Evolutionary conservation across 257 asterid species (phyloP).

Genomic region (Haberlea rhodopensis): DNA sequence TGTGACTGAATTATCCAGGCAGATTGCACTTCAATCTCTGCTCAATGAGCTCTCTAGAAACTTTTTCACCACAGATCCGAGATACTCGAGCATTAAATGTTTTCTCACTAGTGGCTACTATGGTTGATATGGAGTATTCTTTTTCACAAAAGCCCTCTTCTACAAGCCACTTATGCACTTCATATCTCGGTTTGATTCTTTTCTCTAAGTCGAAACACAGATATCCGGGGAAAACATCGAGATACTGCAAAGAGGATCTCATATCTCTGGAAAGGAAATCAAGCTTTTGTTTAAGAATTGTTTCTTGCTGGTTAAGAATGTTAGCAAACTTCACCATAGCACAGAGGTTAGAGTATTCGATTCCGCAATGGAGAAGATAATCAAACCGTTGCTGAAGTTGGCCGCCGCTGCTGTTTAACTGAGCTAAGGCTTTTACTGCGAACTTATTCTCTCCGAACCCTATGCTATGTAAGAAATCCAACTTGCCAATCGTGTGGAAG

Average conservation of each 20-base stretch:
- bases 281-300: conserved; percentile 40
- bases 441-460: conserved; percentile 64
- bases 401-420: conserved; percentile 35
- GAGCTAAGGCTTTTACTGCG: conserved; percentile 40
- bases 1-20: neutral
- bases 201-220: conserved; percentile 56
- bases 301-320: conserved; percentile 52
- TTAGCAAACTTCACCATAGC: conserved; percentile 36
- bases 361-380: conserved; percentile 47
- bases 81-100: conserved; percentile 45
- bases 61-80: conserved; percentile 41
- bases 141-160: conserved; percentile 42
- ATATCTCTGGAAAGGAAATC: conserved; percentile 48
- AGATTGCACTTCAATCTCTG: conserved; percentile 7
- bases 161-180: conserved; percentile 52
- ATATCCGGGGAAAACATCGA: conserved; percentile 59
- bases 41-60: conserved; percentile 37
- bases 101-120: conserved; percentile 59
- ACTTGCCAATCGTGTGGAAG: conserved; percentile 29
- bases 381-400: conserved; percentile 52
- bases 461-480: conserved; percentile 50
- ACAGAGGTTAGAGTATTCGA: conserved; percentile 52
- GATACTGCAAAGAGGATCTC: conserved; percentile 45
- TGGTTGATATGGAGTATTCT: conserved; percentile 48
- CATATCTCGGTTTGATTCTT: conserved; percentile 59